These are phyloP conservation scores for Beauveria sp. DNA, from an alignment of 2,329 filamentous ascomycete species.

Conservation along the genomic window DNA sequence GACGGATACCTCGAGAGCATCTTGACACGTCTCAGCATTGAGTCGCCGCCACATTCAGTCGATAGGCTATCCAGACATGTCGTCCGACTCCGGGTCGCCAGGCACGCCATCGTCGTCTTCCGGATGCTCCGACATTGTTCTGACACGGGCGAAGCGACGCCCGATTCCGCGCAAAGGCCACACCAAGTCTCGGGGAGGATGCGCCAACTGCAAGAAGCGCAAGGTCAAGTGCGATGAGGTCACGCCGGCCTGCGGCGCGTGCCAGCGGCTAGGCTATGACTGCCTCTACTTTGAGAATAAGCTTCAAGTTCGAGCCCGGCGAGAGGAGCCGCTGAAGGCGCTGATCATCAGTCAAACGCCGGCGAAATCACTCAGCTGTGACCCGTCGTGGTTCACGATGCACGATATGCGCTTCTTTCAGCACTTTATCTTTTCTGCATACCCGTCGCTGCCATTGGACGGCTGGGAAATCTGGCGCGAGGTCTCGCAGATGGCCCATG, in stretches of 20 bases:
- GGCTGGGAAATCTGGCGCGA: constrained; percentile 29
- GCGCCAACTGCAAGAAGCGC: constrained; percentile 24
- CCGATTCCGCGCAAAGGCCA: constrained; percentile 28
- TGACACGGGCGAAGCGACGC: constrained; percentile 16
- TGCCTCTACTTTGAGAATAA: constrained; percentile 25
- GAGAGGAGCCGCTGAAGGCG: background rate
- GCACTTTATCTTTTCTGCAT: constrained; percentile 41
- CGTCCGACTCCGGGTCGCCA: background rate
- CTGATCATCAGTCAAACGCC: background rate
- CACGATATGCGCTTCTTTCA: constrained; percentile 45
- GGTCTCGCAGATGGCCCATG: constrained; percentile 29
- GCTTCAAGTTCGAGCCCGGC: background rate
- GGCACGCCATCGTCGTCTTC: constrained; percentile 3
- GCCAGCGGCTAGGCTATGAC: constrained; percentile 25
- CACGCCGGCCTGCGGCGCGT: constrained; percentile 27
- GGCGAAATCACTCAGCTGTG: constrained; percentile 14
- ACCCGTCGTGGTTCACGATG: constrained; percentile 26
- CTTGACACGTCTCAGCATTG: background rate
- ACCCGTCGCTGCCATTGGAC: constrained; percentile 30
- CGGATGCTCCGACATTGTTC: background rate
- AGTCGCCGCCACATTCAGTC: too few relatives aligned
- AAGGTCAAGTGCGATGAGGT: constrained; percentile 39
- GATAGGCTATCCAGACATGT: background rate
- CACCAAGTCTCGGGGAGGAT: constrained; percentile 27
- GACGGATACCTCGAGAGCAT: background rate